Conservation (phyloP, 306 rosid genomes). For the Notholithocarpus densiflorus region DNA sequence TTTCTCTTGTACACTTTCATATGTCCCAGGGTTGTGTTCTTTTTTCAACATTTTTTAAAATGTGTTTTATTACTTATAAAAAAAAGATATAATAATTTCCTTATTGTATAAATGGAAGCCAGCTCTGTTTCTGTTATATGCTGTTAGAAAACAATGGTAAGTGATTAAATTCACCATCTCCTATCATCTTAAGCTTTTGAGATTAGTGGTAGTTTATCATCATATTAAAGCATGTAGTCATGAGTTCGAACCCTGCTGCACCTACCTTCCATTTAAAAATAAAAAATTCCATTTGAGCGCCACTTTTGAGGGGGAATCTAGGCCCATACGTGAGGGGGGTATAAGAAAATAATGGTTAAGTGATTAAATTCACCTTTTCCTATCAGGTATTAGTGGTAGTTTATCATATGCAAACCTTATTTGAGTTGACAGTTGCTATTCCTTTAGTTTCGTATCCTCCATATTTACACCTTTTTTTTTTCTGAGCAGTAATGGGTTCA, state of each 20-base stretch:
- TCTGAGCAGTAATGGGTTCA: constrained; percentile 81
- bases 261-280: too few relatives aligned
- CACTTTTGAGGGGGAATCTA: too few relatives aligned
- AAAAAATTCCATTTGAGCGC: too few relatives aligned
- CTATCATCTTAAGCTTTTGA: too few relatives aligned
- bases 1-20: background rate
- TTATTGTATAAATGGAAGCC: background rate
- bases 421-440: constrained; percentile 4
- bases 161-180: too few relatives aligned
- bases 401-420: background rate
- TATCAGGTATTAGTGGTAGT: too few relatives aligned
- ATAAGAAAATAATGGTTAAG: too few relatives aligned
- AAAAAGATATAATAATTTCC: background rate
- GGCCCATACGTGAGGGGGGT: too few relatives aligned
- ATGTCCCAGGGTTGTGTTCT: background rate
- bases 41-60: background rate
- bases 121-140: background rate
- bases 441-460: background rate
- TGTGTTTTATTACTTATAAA: background rate
- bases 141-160: background rate
- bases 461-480: constrained; percentile 14
- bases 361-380: too few relatives aligned
- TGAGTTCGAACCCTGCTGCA: too few relatives aligned
- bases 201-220: too few relatives aligned
- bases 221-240: too few relatives aligned